Base-by-base conservation (phyloP, 2,329 filamentous ascomycete genomes). In the Fonsecaea pugnacius region DNA sequence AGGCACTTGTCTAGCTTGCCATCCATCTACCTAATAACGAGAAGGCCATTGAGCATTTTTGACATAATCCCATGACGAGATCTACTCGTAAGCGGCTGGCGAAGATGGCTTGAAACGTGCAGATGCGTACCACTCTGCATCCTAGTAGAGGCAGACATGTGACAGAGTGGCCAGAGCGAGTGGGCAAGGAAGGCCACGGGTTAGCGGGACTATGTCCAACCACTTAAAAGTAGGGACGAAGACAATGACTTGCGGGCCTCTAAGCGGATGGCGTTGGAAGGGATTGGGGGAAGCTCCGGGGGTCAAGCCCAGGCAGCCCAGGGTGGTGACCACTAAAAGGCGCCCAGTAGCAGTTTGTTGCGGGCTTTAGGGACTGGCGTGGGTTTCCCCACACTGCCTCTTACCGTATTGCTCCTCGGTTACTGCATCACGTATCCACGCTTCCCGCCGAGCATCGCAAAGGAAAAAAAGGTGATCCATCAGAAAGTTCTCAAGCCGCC, bases 281-380 rank as follows among this genome's bases (percentile, higher is more conserved):
- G 9, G 12, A 43, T 18, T 30, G 27, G 38, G 38, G n/a, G 16
- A n/a, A 16, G 16, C 38, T n/a, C 5, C 7, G 9, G 38, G n/a
- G 16, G 16, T 4, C 38, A 43, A 43, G 38, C 38, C 38, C 3
- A 43, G 38, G 16, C 18, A 43, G 38, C 38, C 38, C 3, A 43
- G 38, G 16, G 38, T 52, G 21, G 21, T 27, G 24, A 6, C 43
- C 43, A 10, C 43, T 48, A 48, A 48, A 48, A 48, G 43, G 43
- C 43, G 43, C 43, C 43, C 43, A 48, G 43, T 48, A 12, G 18
- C 9, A 48, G 43, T 53, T 32, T 53, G 51, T 53, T 53, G 51
- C 43, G 43, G 43, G 43, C 18, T 48, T 48, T 27, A 48, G 43
- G 43, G 43, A 48, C 43, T 48, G 43, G 43, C 43, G 43, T 14